Evolutionary conservation across 78 protist species (phyloP), one percentile per base, ranked within the genome.

Genomic region (Thecamonas trahens): DNA sequence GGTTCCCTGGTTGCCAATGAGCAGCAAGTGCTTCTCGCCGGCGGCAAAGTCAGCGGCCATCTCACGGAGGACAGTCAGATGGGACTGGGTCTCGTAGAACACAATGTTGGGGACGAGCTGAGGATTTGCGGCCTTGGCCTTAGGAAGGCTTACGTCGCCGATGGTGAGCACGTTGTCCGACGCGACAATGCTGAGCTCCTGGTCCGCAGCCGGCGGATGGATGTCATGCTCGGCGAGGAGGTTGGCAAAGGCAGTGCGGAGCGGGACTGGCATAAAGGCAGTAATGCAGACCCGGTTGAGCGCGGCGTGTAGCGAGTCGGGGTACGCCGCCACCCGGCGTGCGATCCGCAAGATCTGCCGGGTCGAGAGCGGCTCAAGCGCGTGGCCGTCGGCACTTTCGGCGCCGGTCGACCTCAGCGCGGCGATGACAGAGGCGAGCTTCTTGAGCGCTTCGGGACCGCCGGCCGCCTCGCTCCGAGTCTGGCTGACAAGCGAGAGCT

Each of bases 1-100:
- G 29, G 70, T 76, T 9, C 90, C 93, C 62, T 86, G 91, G 42
- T 55, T 80, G 42, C 90, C 89, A 4, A 88, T 38, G 17, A 88
- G 75, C 38, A 88, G 57, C 14, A 68, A 32, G n/a, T 40, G 72
- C 35, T 64, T 61, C 4, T 83, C 77, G 45, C 20, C 45, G 45
- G 45, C 45, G 20, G 45, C 45, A n/a, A 34, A 7, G 55, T 87
- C 87, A 29, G 11, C 2, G 28, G 68, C 52, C 72, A 87, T 32
- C 39, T 58, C 61, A 9, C 11, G 26, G 29, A 79, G 37, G 14
- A 69, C 32, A 9, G 22, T 22, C 2, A 22, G 2, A 52, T 87
- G 92, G 14, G 1, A 38, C 1, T 67, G 54, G 28, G 45, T 70
- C 47, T 69, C 84, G 70, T 64, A 67, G 58, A 47, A 70, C 22